phyloP scores from a whole-genome alignment of 176 grass and related monocot genomes.

The Saccharum spontaneum region DNA sequence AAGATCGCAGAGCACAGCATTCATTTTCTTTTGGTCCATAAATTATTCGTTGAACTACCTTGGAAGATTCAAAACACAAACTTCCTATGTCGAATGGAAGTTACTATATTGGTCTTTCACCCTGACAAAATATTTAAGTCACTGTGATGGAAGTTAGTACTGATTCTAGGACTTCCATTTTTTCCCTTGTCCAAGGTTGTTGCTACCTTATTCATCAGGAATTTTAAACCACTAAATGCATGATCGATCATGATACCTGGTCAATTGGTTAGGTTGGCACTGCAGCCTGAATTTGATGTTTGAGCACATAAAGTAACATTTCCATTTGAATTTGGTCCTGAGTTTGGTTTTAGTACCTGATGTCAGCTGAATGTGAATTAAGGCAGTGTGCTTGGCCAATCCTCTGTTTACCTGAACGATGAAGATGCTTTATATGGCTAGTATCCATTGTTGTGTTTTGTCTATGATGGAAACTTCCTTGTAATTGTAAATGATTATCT shows the following conservation, averaged over 20 bases:
- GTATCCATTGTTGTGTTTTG: background rate
- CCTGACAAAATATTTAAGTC: background rate
- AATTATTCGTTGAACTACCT: background rate
- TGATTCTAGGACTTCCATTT: background rate
- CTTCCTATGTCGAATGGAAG: background rate
- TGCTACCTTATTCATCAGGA: background rate
- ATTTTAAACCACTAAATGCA: background rate
- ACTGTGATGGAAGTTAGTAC: background rate
- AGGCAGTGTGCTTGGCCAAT: background rate
- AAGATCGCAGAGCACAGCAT: background rate
- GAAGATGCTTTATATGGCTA: conserved; percentile 8
- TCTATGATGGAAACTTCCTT: background rate
- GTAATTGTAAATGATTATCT: background rate
- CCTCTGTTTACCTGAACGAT: background rate
- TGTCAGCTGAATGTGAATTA: background rate
- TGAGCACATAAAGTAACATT: background rate
- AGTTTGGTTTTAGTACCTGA: background rate
- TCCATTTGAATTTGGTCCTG: background rate
- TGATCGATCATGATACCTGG: background rate
- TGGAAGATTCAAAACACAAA: background rate
- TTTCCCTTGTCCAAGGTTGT: background rate
- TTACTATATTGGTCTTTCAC: background rate
- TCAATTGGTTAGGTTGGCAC: background rate
- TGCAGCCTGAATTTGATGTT: background rate
- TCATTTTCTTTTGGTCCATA: background rate